Base-by-base conservation (phyloP, 768 basidiomycete species). In the Clavaria fumosa region DNA sequence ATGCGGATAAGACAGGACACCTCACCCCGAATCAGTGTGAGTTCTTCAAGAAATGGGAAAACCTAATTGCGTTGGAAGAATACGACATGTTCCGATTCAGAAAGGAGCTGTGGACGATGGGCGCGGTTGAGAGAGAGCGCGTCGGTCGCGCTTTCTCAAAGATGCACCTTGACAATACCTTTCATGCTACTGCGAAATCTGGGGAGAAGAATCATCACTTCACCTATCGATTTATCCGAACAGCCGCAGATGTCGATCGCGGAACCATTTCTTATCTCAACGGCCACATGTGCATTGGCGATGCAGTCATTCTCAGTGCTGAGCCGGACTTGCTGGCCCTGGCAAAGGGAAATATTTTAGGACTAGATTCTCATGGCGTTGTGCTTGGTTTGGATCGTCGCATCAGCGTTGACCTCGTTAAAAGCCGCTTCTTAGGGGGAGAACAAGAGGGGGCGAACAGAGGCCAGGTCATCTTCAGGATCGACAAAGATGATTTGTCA, bases 41-140 rank as follows among this genome's bases (percentile, higher is more conserved):
- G 1, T 97, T 97, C 56, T 97, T 95, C 64, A 74, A 74, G 49
- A 67, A 72, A 46, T 99, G 95, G 95, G 95, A 99, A 51, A 59
- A 64, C 2, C 66, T 97, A 11, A 64, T 97, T 39, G 66, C 85
- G 2, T 42, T 69, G 17, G 95, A 99, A 53, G 95, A 97, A 52
- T 76, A 79, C 40, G 91, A 95, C 45, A 61, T 83, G 10, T 59
- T 78, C 7, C 69, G 83, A 14, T 90, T 86, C 60, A 75, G 75
- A 52, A 84, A 82, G 45, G 91, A 99, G 48, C 62, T 97, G 6
- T 99, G 95, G 95, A 90, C 84, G 0, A 72, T 93, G 68, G 69
- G 70, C 4, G 86, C 88, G 0, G 60, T 55, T 12, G 78, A 90
- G 48, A 68, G 95, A 39, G 84, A 89, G 54, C 67, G 60, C 38